Base-by-base conservation (phyloP, 139 green algal genomes). In the Micractinium conductrix region DNA sequence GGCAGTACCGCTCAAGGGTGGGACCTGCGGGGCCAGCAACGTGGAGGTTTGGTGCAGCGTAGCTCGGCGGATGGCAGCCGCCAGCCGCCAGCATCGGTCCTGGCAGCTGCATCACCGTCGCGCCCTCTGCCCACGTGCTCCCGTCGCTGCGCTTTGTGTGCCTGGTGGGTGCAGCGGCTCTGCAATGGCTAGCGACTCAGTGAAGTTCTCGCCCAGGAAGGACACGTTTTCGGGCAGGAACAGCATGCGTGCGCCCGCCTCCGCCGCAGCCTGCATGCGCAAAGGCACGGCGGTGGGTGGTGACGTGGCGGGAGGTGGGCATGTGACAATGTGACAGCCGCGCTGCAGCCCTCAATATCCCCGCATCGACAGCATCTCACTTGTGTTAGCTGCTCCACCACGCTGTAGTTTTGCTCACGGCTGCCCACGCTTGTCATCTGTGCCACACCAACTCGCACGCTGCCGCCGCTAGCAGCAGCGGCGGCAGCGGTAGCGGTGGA, bases 201-300 rank as follows among this genome's bases (percentile, higher is more conserved):
- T 50, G 14, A 65, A 55, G 24, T 2, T 42, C 7, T 7, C 69
- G 1, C 97, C 97, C 24, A 99, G 94, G 86, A 98, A 98, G 14
- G 91, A 92, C 86, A 96, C 98, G 84, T 94, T 97, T 87, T 99
- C 97, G 33, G 97, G 97, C 7, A 99, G 91, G 86, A 97, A 98
- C n/a, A 99, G 88, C 86, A 98, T 94, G 4, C 30, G 43, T 71
- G 87, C 94, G 6, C 92, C 91, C 5, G 65, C 44, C 1, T 37
- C 69, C 4, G 22, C 76, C 3, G 93, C 93, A 0, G 90, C 79
- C 88, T 94, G 87, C 58, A 82, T 2, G 37, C 17, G 62, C 50
- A 4, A n/a, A 26, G 21, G 45, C 68, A 37, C 48, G 72, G 5
- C 19, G n/a, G 38, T 7, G 69, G 63, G 30, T 67, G 71, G 48